phyloP scores from a whole-genome alignment of 805 yeast genomes.

The Candida pini region DNA sequence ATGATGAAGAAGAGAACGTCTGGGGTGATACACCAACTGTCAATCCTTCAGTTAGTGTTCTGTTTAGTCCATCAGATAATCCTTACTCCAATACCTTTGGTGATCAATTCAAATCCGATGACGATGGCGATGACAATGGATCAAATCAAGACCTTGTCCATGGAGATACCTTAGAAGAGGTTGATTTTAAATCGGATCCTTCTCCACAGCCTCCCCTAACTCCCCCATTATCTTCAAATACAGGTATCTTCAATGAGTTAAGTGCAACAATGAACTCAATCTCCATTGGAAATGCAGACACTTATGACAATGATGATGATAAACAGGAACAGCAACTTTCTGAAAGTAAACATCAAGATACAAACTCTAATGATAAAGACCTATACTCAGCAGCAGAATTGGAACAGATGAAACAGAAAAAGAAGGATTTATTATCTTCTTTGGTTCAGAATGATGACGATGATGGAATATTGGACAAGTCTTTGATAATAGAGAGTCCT shows the following conservation, averaged over 20 bases:
- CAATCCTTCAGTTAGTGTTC: conserved; percentile 23
- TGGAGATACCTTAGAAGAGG: conserved; percentile 18
- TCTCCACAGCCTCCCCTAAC: too few relatives aligned
- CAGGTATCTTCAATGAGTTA: conserved; percentile 13
- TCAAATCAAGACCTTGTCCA: conserved; percentile 12
- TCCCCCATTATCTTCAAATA: conserved; percentile 3
- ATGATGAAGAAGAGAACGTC: conserved; percentile 21
- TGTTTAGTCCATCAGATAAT: conserved; percentile 18
- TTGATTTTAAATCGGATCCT: conserved; percentile 16
- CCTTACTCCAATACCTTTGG: conserved; percentile 17
- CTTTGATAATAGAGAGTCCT: conserved; percentile 14
- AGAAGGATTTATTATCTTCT: conserved; percentile 34
- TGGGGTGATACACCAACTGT: conserved; percentile 57
- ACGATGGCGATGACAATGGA: conserved; percentile 4
- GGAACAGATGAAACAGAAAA: conserved; percentile 26
- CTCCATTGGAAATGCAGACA: conserved; percentile 7
- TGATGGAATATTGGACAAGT: conserved; percentile 7
- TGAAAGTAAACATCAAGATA: conserved; percentile 5
- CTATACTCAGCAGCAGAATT: conserved; percentile 7
- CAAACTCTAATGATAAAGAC: neutral
- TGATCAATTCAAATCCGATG: neutral
- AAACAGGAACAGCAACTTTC: conserved; percentile 4
- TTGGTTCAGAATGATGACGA: conserved; percentile 34
- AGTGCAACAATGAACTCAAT: conserved; percentile 19
- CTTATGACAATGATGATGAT: conserved; percentile 1